Conservation (phyloP, 257 asterid genomes). For the Nicotiana otophora region DNA sequence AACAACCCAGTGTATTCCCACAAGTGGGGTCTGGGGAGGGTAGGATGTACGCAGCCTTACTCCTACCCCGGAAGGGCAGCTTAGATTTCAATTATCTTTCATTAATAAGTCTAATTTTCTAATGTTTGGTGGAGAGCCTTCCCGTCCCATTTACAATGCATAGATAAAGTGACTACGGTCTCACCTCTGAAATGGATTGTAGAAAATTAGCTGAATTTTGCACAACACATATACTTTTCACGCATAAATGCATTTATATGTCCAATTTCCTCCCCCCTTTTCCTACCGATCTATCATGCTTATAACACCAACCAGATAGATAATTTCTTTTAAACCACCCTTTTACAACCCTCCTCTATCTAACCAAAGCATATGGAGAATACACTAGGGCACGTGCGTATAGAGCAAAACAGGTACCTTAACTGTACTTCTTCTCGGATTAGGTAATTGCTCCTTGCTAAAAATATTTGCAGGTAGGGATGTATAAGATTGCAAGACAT, state of each 20-base stretch:
- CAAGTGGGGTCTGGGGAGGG: too few species aligned
- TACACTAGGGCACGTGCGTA: not conserved
- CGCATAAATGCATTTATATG: not conserved
- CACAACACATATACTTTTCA: not conserved
- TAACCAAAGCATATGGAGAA: not conserved
- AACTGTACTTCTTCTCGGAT: slow-evolving; percentile 29
- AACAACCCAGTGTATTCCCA: too few species aligned
- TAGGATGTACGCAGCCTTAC: too few species aligned
- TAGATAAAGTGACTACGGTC: not conserved
- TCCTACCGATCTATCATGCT: not conserved
- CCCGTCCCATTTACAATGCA: not conserved
- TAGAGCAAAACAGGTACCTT: slow-evolving; percentile 41
- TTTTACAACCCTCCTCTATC: not conserved
- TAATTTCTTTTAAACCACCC: not conserved
- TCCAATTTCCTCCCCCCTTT: not conserved
- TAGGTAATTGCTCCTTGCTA: slow-evolving; percentile 38
- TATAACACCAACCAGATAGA: not conserved
- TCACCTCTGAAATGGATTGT: slow-evolving; percentile 4
- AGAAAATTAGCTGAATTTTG: slow-evolving; percentile 1
- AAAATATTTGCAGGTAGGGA: slow-evolving; percentile 43
- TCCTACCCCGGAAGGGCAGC: not conserved
- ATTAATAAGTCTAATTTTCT: not conserved
- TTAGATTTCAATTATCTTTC: not conserved
- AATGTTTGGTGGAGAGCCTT: not conserved
- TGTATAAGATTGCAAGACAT: slow-evolving; percentile 80